These are phyloP conservation scores for Candida boidinii DNA, from an alignment of 805 yeast genomes.

Conservation along the genomic window DNA sequence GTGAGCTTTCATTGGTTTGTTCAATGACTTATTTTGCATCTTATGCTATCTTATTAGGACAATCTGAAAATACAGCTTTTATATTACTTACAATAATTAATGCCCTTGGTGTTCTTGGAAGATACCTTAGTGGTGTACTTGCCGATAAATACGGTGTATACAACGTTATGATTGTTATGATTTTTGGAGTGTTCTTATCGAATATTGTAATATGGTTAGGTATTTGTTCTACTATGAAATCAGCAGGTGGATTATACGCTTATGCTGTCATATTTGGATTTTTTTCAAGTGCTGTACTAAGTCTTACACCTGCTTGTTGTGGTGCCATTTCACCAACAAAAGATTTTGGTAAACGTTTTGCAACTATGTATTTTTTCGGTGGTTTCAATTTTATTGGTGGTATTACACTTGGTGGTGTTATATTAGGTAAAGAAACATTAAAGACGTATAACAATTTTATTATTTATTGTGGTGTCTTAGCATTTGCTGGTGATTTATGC, in stretches of 20 bases:
- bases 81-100: conserved; percentile 38
- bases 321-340: conserved; percentile 44
- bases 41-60: conserved; percentile 34
- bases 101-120: conserved; percentile 41
- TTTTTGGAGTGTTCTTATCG: conserved; percentile 34
- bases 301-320: conserved; percentile 50
- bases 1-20: conserved; percentile 32
- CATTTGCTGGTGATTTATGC: conserved; percentile 27
- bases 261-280: conserved; percentile 47
- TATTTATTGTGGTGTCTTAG: conserved; percentile 27
- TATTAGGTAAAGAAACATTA: conserved; percentile 24
- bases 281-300: conserved; percentile 45
- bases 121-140: conserved; percentile 43
- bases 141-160: conserved; percentile 51
- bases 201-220: conserved; percentile 54
- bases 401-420: conserved; percentile 24
- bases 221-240: conserved; percentile 31
- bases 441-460: conserved; percentile 28
- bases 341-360: conserved; percentile 16
- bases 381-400: conserved; percentile 24
- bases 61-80: conserved; percentile 30
- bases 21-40: conserved; percentile 36
- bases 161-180: conserved; percentile 44
- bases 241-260: conserved; percentile 32
- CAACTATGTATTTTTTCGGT: conserved; percentile 19